Percentiles rank a stretch among this genome's conserved stretches.
phyloP scores from a whole-genome alignment of 2,329 filamentous ascomycete genomes.

The Penicillium sclerotigenum region DNA sequence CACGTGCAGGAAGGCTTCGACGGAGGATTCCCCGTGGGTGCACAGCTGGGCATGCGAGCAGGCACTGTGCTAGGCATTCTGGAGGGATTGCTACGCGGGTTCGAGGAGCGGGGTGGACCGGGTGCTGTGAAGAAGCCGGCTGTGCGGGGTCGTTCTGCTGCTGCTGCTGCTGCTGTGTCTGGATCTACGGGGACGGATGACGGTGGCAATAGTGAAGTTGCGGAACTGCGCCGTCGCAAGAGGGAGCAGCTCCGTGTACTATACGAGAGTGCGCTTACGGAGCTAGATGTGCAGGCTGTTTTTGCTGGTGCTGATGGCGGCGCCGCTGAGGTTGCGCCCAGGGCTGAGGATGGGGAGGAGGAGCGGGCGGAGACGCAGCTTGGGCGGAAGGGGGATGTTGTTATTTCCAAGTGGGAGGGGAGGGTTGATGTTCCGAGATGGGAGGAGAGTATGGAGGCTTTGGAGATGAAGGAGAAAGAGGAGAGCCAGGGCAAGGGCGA shows the following conservation, averaged over 20 bases:
- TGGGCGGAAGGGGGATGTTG: conserved; percentile 29
- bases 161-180: conserved; percentile 3
- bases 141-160: conserved; percentile 18
- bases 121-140: conserved; percentile 28
- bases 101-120: conserved; percentile 27
- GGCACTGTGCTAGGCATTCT: conserved; percentile 74
- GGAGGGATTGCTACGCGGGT: conserved; percentile 60
- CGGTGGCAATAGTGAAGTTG: neutral
- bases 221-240: conserved; percentile 36
- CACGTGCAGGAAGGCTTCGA: conserved; percentile 88
- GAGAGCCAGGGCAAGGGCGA: conserved; percentile 11
- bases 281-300: conserved; percentile 60
- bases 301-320: conserved; percentile 52
- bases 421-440: conserved; percentile 33
- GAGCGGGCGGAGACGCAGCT: conserved; percentile 32
- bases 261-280: conserved; percentile 50
- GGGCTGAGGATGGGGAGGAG: conserved; percentile 2
- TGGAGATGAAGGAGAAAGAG: conserved; percentile 32
- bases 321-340: conserved; percentile 7
- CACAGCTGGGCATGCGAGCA: conserved; percentile 69
- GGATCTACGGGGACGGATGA: neutral
- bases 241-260: conserved; percentile 34
- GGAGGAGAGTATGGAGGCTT: conserved; percentile 40
- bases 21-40: conserved; percentile 81
- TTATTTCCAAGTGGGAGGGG: conserved; percentile 33